Base-by-base conservation (phyloP, 1,284 basidiomycete genomes). In the Malassezia cuniculi region DNA sequence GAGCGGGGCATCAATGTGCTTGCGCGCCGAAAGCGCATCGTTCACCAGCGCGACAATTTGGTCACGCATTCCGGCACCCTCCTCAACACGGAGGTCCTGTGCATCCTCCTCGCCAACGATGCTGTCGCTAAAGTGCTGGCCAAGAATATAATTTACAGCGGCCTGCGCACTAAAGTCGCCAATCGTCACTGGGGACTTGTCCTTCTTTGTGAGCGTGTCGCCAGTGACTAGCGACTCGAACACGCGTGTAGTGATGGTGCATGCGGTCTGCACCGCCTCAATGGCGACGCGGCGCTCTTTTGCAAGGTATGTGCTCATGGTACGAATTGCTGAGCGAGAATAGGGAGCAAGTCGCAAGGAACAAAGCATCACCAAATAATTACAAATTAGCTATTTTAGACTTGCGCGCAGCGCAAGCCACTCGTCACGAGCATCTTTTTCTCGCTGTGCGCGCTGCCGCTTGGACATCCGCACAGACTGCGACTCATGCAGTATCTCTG, bases 21-120 rank as follows among this genome's bases (percentile, higher is more conserved):
- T 43, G 17, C 47, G 41, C 14, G 43, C 31, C 34, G 70, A 52
- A 34, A 95, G 72, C 0, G 84, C 78, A 34, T 85, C 81, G 59
- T 85, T 89, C 6, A 86, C 84, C 20, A 97, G 78, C 19, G 75
- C 69, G 31, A 85, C 74, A 39, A 97, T 82, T 35, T 84, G 76
- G 19, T 76, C 72, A 19, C 78, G 69, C 45, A 93, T 35, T 8
- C 47, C 34, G 14, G 60, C 54, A 1, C 67, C 69, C 12, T 68
- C 69, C 21, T 73, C 75, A 25, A 48, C 49, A 11, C 53, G 47
- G 9, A 66, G 47, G 48, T 89, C 85, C 0, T 76, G 73, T 0
- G 89, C 80, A 66, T 94, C 86, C 70, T 97, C 93, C 70, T 99
- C 93, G 21, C 89, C 93, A 22, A 97, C 81, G 61, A 97, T 85